A percentile compares a stretch with the other conserved stretches of the same genome.
These are phyloP conservation scores for Spinellus fusiger DNA, from an alignment of 192 early-diverging fungal species.

Conservation along the genomic window DNA sequence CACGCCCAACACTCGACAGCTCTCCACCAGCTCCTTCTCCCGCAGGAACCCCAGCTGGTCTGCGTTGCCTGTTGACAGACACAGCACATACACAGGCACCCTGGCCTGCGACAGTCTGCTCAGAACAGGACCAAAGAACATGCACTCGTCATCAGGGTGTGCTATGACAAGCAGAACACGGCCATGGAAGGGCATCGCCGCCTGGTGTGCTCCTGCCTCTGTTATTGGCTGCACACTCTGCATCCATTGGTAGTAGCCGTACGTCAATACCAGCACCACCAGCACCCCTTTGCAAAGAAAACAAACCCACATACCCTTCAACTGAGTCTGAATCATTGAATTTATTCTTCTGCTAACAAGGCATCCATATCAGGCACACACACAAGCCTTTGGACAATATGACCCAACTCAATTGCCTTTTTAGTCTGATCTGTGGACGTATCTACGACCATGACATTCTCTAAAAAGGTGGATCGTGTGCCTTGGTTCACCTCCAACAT, in stretches of 20 bases:
- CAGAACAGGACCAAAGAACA: slow-evolving; percentile 91
- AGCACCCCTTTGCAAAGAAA: too few relatives aligned
- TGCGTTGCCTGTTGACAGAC: slow-evolving; percentile 78
- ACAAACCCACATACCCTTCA: too few relatives aligned
- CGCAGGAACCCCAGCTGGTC: slow-evolving; percentile 57
- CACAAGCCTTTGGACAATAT: slow-evolving; percentile 48
- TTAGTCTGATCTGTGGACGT: slow-evolving; percentile 28
- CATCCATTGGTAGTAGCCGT: not conserved
- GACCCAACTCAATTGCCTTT: slow-evolving; percentile 49
- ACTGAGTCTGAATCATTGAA: too few relatives aligned
- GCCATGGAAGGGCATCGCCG: not conserved
- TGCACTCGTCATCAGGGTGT: slow-evolving; percentile 97
- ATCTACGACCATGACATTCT: slow-evolving; percentile 57
- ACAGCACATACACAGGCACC: slow-evolving; percentile 61
- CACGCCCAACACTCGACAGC: slow-evolving; percentile 56
- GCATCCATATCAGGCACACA: slow-evolving; percentile 58
- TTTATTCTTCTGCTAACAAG: slow-evolving; percentile 19
- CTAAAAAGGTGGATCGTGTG: slow-evolving; percentile 48
- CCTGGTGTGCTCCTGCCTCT: too few relatives aligned
- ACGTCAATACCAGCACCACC: too few relatives aligned
- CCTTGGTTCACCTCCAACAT: slow-evolving; percentile 48
- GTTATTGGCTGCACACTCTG: too few relatives aligned
- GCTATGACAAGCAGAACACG: slow-evolving; percentile 69
- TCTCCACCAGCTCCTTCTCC: slow-evolving; percentile 56
- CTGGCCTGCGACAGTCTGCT: slow-evolving; percentile 37